A percentile compares a stretch with the other conserved stretches of the same genome.
phyloP scores from a whole-genome alignment of 1,284 basidiomycete genomes.

The Malassezia nana region DNA sequence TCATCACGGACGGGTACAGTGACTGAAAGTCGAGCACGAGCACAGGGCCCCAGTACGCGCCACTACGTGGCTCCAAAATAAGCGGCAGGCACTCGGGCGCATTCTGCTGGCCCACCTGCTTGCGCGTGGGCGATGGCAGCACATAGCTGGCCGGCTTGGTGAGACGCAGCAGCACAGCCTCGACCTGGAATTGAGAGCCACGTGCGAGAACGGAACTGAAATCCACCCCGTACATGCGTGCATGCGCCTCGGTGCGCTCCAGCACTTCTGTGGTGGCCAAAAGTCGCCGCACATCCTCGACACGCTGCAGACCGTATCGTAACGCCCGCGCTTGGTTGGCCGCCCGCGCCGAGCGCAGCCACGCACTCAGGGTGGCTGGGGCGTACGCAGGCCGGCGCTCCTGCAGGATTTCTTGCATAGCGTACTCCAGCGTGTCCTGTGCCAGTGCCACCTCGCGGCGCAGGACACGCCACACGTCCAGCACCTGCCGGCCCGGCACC shows the following conservation, averaged over 20 bases:
- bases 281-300: constrained; percentile 30
- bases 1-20: constrained; percentile 93
- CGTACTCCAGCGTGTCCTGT: constrained; percentile 81
- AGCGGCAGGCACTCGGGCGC: constrained; percentile 88
- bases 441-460: constrained; percentile 69
- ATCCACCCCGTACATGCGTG: constrained; percentile 90
- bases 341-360: constrained; percentile 54
- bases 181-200: constrained; percentile 95
- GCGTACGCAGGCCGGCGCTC: constrained; percentile 62
- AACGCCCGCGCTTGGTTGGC: constrained; percentile 20
- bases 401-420: constrained; percentile 54
- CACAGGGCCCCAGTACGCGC: constrained; percentile 82
- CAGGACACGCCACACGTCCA: constrained; percentile 88
- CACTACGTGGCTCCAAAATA: constrained; percentile 85
- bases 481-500: constrained; percentile 74
- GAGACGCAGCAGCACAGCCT: constrained; percentile 93
- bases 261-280: constrained; percentile 40
- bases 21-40: constrained; percentile 91
- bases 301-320: constrained; percentile 29
- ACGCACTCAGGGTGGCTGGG: constrained; percentile 59
- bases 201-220: constrained; percentile 89
- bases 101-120: constrained; percentile 61
- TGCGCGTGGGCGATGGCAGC: constrained; percentile 37
- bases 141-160: constrained; percentile 77
- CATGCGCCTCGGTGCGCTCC: constrained; percentile 61